Evolutionary conservation across 164 flowering plant species (phyloP), one percentile per base, ranked within the genome.

Genomic region (Brasenia schreberi): DNA sequence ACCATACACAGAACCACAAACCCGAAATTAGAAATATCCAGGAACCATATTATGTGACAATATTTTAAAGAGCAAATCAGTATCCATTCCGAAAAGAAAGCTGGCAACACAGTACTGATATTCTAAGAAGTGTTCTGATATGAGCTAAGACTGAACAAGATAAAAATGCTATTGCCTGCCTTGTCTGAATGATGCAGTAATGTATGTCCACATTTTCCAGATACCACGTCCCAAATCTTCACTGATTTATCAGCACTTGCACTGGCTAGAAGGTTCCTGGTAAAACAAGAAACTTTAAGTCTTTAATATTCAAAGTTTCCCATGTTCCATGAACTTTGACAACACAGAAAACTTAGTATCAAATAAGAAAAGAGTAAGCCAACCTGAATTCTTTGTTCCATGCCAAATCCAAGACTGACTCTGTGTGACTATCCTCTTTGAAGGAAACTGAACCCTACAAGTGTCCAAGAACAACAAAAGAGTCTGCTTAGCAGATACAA

Each of bases 331-430:
- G 39, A 33, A 33, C 39, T 33, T 33, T 33, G 39, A 33, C 39
- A 33, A 3, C 3, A 33, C 39, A 33, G 39, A 2, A 1, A 66
- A 18, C 27, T 23, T 43, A 27, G 60, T 16, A 18, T 63, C 9
- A 14, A 42, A 33, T 33, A 33, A 33, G 39, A 33, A 33, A 33
- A 33, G 39, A 33, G 39, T 33, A 59, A 18, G 67, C 68, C 43
- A 90, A 33, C 98, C 94, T 89, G 81, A 72, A 80, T 65, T 81
- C 85, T 78, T 91, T 94, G 83, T 94, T 94, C 98, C 98, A 94
- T 67, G 94, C 88, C 78, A 94, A 90, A 60, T 89, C 88, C 72
- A 94, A 91, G 23, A 94, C 97, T 59, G 96, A 77, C 76, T 83
- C 97, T 7, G 84, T 89, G 76, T 94, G 97, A 70, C 97, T 91